Percentiles rank a stretch among this genome's conserved stretches.
phyloP scores from a whole-genome alignment of 2,329 filamentous ascomycete species.

The Talaromyces sp. region DNA sequence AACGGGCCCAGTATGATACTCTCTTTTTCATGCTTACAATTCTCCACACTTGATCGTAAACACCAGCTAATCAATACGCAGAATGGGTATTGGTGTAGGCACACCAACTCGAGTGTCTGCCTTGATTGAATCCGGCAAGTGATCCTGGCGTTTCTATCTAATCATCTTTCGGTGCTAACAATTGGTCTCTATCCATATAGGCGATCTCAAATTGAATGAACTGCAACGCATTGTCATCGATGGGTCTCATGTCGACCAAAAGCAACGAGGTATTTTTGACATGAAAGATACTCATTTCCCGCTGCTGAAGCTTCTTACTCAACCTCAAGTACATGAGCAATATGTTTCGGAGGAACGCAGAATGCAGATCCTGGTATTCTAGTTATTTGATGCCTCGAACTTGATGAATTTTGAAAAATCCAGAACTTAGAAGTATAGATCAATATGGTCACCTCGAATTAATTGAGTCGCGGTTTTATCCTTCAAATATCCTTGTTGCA shows the following conservation, averaged over 20 bases:
- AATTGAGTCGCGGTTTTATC: too few species aligned
- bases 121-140: conserved; percentile 75
- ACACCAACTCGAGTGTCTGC: conserved; percentile 83
- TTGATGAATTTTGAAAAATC: too few species aligned
- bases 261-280: conserved; percentile 90
- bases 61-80: conserved; percentile 35
- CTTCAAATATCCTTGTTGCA: too few species aligned
- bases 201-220: conserved; percentile 69
- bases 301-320: conserved; percentile 72
- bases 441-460: too few species aligned
- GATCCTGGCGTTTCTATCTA: background rate
- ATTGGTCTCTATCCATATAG: conserved; percentile 38
- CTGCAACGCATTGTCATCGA: conserved; percentile 84
- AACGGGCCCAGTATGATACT: conserved; percentile 56
- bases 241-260: conserved; percentile 89
- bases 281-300: conserved; percentile 92
- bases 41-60: background rate
- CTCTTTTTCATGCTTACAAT: background rate
- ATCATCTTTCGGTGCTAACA: background rate
- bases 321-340: conserved; percentile 69
- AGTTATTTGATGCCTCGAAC: conserved; percentile 24
- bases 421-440: conserved; percentile 1
- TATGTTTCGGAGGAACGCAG: conserved; percentile 63
- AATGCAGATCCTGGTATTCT: conserved; percentile 54
- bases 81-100: conserved; percentile 84